phyloP scores from a whole-genome alignment of 2,329 filamentous ascomycete genomes.

The Thermothelomyces thermophilus region DNA sequence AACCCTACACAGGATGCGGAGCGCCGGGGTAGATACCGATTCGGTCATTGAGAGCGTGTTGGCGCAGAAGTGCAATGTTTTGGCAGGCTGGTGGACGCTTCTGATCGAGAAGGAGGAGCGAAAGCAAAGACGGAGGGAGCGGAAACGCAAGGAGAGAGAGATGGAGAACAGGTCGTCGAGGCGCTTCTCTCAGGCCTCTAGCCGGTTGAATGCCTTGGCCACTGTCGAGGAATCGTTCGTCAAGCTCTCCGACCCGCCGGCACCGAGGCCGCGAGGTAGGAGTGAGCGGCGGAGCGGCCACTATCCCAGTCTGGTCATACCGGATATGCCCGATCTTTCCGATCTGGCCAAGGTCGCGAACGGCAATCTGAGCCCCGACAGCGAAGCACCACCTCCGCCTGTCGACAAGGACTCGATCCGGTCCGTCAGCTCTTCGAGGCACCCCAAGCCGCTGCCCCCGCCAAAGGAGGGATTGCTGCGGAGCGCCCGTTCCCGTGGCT shows the following conservation, averaged over 20 bases:
- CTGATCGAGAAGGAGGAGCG: constrained; percentile 90
- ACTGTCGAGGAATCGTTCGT: constrained; percentile 64
- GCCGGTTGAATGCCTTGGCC: constrained; percentile 73
- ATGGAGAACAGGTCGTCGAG: constrained; percentile 71
- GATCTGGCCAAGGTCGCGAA: constrained; percentile 46
- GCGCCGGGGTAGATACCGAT: constrained; percentile 89
- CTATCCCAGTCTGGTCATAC: constrained; percentile 55
- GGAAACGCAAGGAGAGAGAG: constrained; percentile 79
- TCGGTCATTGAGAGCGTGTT: constrained; percentile 90
- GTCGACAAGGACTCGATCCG: constrained; percentile 73
- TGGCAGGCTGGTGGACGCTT: constrained; percentile 95
- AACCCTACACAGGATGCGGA: constrained; percentile 84
- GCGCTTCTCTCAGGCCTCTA: constrained; percentile 82
- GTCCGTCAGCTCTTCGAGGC: constrained; percentile 69
- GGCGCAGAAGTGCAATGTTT: constrained; percentile 77
- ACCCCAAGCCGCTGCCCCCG: constrained; percentile 69
- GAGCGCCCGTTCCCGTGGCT: constrained; percentile 68
- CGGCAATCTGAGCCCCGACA: constrained; percentile 38
- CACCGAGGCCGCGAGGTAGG: constrained; percentile 66
- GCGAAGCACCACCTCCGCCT: constrained; percentile 58
- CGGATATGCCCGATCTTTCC: constrained; percentile 71
- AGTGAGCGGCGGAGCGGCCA: constrained; percentile 68
- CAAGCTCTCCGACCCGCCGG: constrained; percentile 38
- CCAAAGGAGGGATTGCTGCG: constrained; percentile 72
- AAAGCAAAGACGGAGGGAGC: constrained; percentile 72